These are phyloP conservation scores for Darksidea phi DNA, from an alignment of 495 filamentous ascomycete genomes.

Conservation along the genomic window DNA sequence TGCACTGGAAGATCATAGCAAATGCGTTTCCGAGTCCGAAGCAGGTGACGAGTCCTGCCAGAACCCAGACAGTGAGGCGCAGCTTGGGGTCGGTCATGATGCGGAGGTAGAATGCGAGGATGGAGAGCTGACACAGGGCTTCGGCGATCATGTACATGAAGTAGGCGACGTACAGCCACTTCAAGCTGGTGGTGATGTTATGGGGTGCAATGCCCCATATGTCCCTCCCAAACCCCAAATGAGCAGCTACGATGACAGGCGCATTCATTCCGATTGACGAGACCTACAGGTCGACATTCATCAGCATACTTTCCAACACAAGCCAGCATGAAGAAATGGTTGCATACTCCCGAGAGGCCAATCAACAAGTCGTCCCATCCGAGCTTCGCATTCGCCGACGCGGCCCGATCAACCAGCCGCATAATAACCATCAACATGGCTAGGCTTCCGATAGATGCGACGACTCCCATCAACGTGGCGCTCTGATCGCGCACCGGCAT, in stretches of 20 bases:
- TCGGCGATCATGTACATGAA: conserved; percentile 40
- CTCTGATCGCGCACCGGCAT: neutral
- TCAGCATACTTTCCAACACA: neutral
- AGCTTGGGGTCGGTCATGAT: conserved; percentile 39
- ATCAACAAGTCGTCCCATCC: conserved; percentile 13
- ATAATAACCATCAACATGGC: conserved; percentile 11
- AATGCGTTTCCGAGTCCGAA: conserved; percentile 41
- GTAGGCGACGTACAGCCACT: conserved; percentile 36
- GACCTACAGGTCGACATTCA: neutral
- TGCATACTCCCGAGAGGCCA: conserved; percentile 3
- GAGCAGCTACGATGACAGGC: conserved; percentile 3
- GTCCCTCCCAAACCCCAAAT: conserved; percentile 12
- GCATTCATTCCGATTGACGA: neutral
- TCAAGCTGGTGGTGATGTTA: conserved; percentile 14
- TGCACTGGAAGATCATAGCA: conserved; percentile 44
- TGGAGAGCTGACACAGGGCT: conserved; percentile 47
- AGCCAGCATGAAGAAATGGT: neutral
- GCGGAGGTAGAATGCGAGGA: conserved; percentile 45
- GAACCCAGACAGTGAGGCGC: conserved; percentile 34
- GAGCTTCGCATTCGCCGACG: neutral
- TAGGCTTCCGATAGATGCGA: neutral
- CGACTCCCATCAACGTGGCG: conserved; percentile 4
- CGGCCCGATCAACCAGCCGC: conserved; percentile 6
- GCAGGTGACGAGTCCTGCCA: conserved; percentile 36
- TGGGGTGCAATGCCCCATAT: conserved; percentile 13